Evolutionary conservation across 108 stramenopile genomes (phyloP), one percentile per base, ranked within the genome.

Genomic region (Phaeodactylum tricornutum): DNA sequence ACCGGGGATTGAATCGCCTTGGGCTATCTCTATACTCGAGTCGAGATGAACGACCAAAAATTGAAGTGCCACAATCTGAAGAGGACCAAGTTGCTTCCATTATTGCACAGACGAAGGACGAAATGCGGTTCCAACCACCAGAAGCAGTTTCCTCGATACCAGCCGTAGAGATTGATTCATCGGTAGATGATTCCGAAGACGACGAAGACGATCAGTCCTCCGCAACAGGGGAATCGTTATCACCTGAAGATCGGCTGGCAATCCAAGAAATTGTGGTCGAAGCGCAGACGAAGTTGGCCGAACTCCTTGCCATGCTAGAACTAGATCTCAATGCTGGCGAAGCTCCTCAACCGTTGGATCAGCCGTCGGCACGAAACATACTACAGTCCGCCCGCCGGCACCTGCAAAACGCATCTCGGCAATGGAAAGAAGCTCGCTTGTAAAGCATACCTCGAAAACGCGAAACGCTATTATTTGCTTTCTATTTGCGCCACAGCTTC

Each of bases 1-100:
- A 74, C 31, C 42, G 40, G 31, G 72, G 72, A 20, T 33, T 74
- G 9, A 56, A 55, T 36, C 37, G 53, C 9, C 44, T 74, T 2
- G 72, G 72, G 9, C 26, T 67, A 5, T 39, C 43, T 27, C 61
- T 63, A 25, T 71, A 12, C 64, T 55, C 20, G 27, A 35, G 11
- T 46, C 49, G 26, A 47, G 36, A 38, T 57, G 43, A 37, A 40
- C 27, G 55, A 31, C 54, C 54, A 31, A 28, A 53, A 33, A 57
- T 55, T 30, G 48, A 55, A 55, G 3, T 61, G 15, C 59, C 53
- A 23, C 61, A 72, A 20, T 57, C 55, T 17, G 72, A 67, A 36
- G 62, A 63, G 12, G 66, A 74, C n/a, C 62, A 67, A 57, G 62
- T 74, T n/a, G 62, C 55, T 9, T 62, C 59, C n/a, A 74, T 67